A percentile compares a stretch with the other conserved stretches of the same genome.
Conservation (phyloP, 2,329 filamentous ascomycete genomes). For the Xylariaceae sp. region DNA sequence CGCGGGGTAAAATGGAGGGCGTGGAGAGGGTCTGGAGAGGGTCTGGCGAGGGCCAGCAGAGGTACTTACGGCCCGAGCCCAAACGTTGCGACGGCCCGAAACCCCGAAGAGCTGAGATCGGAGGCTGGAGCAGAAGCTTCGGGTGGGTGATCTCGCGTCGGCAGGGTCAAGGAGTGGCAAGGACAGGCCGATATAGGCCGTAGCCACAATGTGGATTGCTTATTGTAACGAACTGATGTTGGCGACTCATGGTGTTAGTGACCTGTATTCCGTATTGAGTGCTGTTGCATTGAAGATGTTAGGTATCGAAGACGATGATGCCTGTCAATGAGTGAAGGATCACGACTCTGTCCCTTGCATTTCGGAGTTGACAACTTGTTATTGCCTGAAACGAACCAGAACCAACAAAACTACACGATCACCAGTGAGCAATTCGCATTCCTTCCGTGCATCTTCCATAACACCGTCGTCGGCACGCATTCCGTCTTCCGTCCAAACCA, state of each 20-base stretch:
- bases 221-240: too few relatives aligned
- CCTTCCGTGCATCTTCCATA: background rate
- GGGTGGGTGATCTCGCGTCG: constrained; percentile 18
- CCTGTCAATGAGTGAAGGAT: background rate
- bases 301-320: background rate
- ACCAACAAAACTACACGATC: background rate
- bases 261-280: background rate
- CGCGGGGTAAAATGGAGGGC: constrained; percentile 28
- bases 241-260: background rate
- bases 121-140: constrained; percentile 18
- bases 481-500: background rate
- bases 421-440: background rate
- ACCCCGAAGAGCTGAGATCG: constrained; percentile 19
- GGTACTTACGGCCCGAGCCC: constrained; percentile 3
- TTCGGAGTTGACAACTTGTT: background rate
- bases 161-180: background rate
- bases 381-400: background rate
- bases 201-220: background rate
- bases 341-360: background rate
- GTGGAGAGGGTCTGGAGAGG: too few relatives aligned
- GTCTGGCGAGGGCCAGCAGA: too few relatives aligned
- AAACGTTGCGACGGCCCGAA: constrained; percentile 30
- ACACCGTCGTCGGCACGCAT: background rate
- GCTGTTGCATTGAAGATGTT: background rate
- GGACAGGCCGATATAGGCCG: background rate